Evolutionary conservation across 2,329 filamentous ascomycete species (phyloP), one percentile per base, ranked within the genome.

Genomic region (Penicillium carneum): DNA sequence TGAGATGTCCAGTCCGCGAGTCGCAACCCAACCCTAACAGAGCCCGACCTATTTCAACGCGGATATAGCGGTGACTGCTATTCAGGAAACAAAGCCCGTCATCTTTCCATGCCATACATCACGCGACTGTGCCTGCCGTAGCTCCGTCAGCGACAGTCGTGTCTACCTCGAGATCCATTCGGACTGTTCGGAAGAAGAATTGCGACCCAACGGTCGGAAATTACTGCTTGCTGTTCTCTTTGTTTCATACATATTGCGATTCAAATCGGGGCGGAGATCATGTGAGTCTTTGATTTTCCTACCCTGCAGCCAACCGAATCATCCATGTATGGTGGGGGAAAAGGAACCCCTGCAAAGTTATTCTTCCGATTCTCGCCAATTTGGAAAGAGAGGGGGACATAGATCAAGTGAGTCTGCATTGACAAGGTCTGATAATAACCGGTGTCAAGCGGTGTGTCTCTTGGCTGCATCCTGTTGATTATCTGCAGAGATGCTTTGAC

Each of bases 111-210:
- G 46, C 48, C 58, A 63, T 66, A 59, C 55, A 63, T 70, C 66
- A 71, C 62, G 63, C 67, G 64, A 64, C 60, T 59, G 20, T 47
- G 43, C 41, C 57, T 55, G 51, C 51, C 43, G 57, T 43, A 43
- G 36, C 38, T 34, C 57, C 50, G 51, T 56, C 59, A 54, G 53
- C 60, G 51, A 68, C 33, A 51, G 65, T 72, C 72, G 72, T 74
- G 71, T 76, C 65, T 63, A 66, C 62, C 50, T 51, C 53, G 49
- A 68, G 57, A 59, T 63, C 74, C 74, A 76, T 69, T 75, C 74
- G 74, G 74, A 74, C 63, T 63, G 63, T 63, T 69, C 72, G 74
- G 74, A 76, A 67, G 45, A 45, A 49, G 54, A 45, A 56, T 60
- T 60, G 57, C 54, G 47, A 58, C 59, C 59, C 54, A 51, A 58